Percentiles rank a stretch among this genome's conserved stretches.
These are phyloP conservation scores for Phalaenopsis hybrid DNA, from an alignment of 116 monocot species.

Conservation along the genomic window DNA sequence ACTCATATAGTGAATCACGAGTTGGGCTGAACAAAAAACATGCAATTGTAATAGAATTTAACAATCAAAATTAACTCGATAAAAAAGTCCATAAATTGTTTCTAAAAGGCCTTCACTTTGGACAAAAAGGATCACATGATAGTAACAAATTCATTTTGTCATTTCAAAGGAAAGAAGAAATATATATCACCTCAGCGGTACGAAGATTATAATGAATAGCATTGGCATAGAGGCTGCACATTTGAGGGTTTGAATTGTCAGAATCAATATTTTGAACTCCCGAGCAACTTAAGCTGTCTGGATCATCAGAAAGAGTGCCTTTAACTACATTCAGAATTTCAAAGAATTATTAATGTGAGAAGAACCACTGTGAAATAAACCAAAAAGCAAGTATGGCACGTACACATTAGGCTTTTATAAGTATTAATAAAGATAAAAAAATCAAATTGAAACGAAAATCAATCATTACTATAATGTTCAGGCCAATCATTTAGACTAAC, in stretches of 20 bases:
- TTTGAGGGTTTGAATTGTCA: slow-evolving; percentile 69
- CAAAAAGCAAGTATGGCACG: not conserved
- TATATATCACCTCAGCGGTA: slow-evolving; percentile 57
- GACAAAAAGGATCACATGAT: not conserved
- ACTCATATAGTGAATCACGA: not conserved
- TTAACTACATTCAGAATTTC: slow-evolving; percentile 18
- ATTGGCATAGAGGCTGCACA: slow-evolving; percentile 66
- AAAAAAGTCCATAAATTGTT: not conserved
- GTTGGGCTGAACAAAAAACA: not conserved
- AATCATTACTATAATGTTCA: not conserved
- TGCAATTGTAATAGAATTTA: not conserved
- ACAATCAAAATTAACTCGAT: not conserved
- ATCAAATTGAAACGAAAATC: not conserved
- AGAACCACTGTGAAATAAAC: not conserved
- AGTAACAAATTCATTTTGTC: not conserved
- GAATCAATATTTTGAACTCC: slow-evolving; percentile 58
- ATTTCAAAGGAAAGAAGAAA: not conserved
- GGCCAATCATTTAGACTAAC: not conserved
- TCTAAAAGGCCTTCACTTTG: not conserved
- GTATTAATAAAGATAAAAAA: not conserved
- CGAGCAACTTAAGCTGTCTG: slow-evolving; percentile 17
- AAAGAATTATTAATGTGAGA: not conserved
- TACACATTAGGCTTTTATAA: not conserved
- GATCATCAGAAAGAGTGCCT: slow-evolving; percentile 10
- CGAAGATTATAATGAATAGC: slow-evolving; percentile 60